These are phyloP conservation scores for Fistulifera pelliculosa DNA, from an alignment of 108 stramenopile species.

Conservation along the genomic window DNA sequence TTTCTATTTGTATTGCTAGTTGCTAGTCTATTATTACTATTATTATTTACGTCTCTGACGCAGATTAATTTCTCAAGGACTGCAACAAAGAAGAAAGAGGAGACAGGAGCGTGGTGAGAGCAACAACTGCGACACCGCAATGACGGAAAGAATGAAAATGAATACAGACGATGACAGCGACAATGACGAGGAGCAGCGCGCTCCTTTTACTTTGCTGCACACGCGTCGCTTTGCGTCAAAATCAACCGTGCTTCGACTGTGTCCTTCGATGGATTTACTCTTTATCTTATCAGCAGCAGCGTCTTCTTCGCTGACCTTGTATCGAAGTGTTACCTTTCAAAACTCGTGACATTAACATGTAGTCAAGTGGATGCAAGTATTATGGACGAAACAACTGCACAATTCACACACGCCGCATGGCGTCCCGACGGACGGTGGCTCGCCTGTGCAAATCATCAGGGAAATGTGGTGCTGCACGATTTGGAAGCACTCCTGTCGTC, in stretches of 20 bases:
- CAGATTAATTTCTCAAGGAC: too few species aligned
- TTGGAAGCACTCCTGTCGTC: too few species aligned
- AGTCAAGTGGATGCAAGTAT: conserved; percentile 8
- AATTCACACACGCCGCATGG: conserved; percentile 26
- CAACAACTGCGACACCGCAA: too few species aligned
- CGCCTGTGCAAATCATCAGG: conserved; percentile 41
- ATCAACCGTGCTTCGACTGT: conserved; percentile 25
- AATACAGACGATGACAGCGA: too few species aligned
- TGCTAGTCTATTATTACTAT: too few species aligned
- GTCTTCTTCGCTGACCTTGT: conserved; percentile 24
- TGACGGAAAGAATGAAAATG: too few species aligned
- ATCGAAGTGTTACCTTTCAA: conserved; percentile 69
- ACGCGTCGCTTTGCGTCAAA: conserved; percentile 22
- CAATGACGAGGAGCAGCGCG: too few species aligned
- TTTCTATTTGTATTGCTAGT: too few species aligned
- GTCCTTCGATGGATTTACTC: conserved; percentile 80
- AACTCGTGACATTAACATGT: conserved; percentile 30
- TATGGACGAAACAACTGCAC: not conserved
- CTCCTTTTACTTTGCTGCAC: conserved; percentile 4
- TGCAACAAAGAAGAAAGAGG: too few species aligned
- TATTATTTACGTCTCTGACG: too few species aligned
- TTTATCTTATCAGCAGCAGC: conserved; percentile 13
- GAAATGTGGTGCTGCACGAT: not conserved
- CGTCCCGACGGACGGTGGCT: conserved; percentile 68
- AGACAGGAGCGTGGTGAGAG: too few species aligned